phyloP scores from a whole-genome alignment of 805 yeast genomes.

The Candida ovalis region DNA sequence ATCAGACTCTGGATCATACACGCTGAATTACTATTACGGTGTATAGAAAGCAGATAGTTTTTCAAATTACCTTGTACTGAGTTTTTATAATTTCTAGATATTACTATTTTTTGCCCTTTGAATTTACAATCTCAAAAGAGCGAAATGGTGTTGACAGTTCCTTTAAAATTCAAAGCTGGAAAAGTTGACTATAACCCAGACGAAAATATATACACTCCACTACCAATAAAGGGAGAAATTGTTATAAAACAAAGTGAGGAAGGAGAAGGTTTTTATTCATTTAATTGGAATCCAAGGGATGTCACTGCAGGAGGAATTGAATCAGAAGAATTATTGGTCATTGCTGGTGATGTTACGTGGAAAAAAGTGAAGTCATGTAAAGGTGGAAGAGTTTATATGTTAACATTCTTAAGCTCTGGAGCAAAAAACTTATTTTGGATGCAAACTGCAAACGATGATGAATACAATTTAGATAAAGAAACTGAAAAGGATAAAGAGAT shows the following conservation, averaged over 20 bases:
- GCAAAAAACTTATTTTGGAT: constrained; percentile 62
- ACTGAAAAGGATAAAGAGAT: constrained; percentile 55
- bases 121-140: neutral
- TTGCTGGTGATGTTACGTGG: constrained; percentile 86
- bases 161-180: constrained; percentile 70
- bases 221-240: constrained; percentile 63
- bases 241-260: constrained; percentile 59
- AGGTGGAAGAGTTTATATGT: constrained; percentile 65
- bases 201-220: constrained; percentile 64
- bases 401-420: constrained; percentile 34
- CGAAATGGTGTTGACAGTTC: constrained; percentile 16
- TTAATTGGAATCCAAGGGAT: constrained; percentile 70
- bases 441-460: constrained; percentile 66
- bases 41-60: too few species aligned
- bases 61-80: too few species aligned
- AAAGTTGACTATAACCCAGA: constrained; percentile 62
- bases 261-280: constrained; percentile 67
- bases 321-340: constrained; percentile 62
- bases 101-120: too few species aligned
- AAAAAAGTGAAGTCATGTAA: constrained; percentile 62
- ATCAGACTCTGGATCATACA: too few species aligned
- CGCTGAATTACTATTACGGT: too few species aligned
- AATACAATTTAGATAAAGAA: constrained; percentile 53
- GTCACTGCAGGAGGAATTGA: constrained; percentile 38
- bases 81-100: too few species aligned